Base-by-base conservation (phyloP, 2,329 filamentous ascomycete species). In the Cladophialophora carrionii region DNA sequence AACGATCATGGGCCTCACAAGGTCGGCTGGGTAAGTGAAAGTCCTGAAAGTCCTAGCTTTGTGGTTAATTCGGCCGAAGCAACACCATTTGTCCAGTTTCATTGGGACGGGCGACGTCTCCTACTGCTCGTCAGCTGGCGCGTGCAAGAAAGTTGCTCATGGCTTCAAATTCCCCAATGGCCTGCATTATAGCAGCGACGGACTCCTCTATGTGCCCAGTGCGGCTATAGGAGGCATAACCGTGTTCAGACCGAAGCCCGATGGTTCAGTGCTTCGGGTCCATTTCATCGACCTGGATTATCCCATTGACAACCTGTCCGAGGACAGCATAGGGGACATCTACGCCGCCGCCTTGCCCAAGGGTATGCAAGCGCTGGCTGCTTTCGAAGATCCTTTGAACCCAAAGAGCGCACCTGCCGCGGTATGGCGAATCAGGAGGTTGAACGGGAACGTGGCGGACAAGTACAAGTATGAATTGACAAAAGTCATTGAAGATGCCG, bases 261-360 rank as follows among this genome's bases (percentile, higher is more conserved):
- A 66, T 14, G 66, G 66, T 2, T 63, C 61, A 2, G n/a, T 68
- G 20, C 46, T 32, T 20, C 61, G 61, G 32, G 65, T 70, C 3
- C 61, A 64, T 37, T 69, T 67, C 1, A 73, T 79, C 52, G 54
- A 72, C 43, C 61, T 72, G 7, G 69, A 72, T 14, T 68, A 74
- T 26, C 74, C 75, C 0, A 62, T 78, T 4, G 77, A 78, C 62
- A 78, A 78, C 46, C 60, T 78, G 8, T 74, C 73, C 1, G 64
- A 78, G n/a, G 77, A 79, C 61, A 66, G 63, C 3, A 72, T 76
- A 24, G 76, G 77, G 1, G 73, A 77, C 37, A 72, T 79, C 41
- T 73, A 73, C 62, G 76, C 70, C 2, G 75, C 76, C 3, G 72
- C 69, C 2, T 64, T 79, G 51, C 76, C 77, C 0, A 71, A 75